phyloP scores from a whole-genome alignment of 1,284 basidiomycete genomes.

The Marasmius tenuissimus region DNA sequence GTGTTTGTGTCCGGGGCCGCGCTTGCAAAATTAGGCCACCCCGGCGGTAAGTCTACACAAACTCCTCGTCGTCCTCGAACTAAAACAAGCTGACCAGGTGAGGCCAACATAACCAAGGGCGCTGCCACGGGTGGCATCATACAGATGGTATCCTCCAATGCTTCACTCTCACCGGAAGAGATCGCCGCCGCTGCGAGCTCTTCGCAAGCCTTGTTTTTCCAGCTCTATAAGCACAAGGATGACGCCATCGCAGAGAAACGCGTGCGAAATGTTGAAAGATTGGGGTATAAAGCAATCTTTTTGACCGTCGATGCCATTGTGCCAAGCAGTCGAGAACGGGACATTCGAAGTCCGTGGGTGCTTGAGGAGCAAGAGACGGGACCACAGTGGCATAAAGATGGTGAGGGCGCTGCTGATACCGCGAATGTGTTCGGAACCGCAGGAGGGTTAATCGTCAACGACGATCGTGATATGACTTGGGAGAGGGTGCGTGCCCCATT shows the following conservation, averaged over 20 bases:
- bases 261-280: slow-evolving; percentile 66
- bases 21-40: slow-evolving; percentile 89
- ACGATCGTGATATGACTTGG: slow-evolving; percentile 76
- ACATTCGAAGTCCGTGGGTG: slow-evolving; percentile 65
- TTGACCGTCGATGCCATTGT: slow-evolving; percentile 90
- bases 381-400: slow-evolving; percentile 35
- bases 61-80: too few relatives aligned
- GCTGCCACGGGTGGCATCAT: slow-evolving; percentile 74
- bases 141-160: slow-evolving; percentile 89
- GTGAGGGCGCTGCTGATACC: slow-evolving; percentile 27
- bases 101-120: slow-evolving; percentile 81
- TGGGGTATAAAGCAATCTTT: slow-evolving; percentile 86
- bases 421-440: slow-evolving; percentile 57
- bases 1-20: slow-evolving; percentile 87
- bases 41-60: slow-evolving; percentile 44
- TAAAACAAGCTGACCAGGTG: slow-evolving; percentile 45
- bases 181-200: slow-evolving; percentile 62
- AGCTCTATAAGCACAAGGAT: slow-evolving; percentile 84
- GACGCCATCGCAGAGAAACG: slow-evolving; percentile 70
- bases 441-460: slow-evolving; percentile 60
- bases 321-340: slow-evolving; percentile 83
- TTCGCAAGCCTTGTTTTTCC: slow-evolving; percentile 79
- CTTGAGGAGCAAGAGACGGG: slow-evolving; percentile 60
- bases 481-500: slow-evolving; percentile 42
- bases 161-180: slow-evolving; percentile 75